Evolutionary conservation across 108 stramenopile species (phyloP).

Genomic region (Seminavis robusta): DNA sequence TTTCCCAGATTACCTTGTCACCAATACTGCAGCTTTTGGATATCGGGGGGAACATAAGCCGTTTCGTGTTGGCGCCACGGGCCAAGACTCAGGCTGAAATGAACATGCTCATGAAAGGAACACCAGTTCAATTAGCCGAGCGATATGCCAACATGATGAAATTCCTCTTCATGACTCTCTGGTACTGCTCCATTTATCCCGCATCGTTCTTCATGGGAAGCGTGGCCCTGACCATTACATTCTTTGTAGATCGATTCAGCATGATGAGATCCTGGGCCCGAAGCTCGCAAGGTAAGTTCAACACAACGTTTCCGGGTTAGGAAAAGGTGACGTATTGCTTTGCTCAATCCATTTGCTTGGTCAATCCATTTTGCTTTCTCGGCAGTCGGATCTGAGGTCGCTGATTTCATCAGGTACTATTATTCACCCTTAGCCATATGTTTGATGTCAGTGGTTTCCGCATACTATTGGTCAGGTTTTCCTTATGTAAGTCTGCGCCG

Average conservation of each 20-base stretch:
- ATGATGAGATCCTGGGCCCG: slow-evolving; percentile 11
- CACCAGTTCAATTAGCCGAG: slow-evolving; percentile 63
- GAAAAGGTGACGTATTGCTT: no score
- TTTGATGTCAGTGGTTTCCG: slow-evolving; percentile 55
- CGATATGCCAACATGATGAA: slow-evolving; percentile 36
- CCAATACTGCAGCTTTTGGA: background rate
- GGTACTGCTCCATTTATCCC: slow-evolving; percentile 74
- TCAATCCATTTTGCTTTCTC: no score
- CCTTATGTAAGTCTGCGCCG: no score
- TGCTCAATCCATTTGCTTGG: no score
- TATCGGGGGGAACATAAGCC: slow-evolving; percentile 43
- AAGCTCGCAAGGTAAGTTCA: no score
- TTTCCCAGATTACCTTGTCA: background rate
- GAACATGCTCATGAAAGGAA: slow-evolving; percentile 67
- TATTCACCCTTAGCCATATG: slow-evolving; percentile 53
- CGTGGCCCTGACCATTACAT: slow-evolving; percentile 53
- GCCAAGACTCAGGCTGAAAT: slow-evolving; percentile 70
- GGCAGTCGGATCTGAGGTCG: slow-evolving; percentile 58
- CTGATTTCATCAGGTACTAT: slow-evolving; percentile 55
- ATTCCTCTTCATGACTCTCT: slow-evolving; percentile 61
- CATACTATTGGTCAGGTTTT: slow-evolving; percentile 75
- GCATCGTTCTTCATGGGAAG: slow-evolving; percentile 62
- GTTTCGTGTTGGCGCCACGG: slow-evolving; percentile 66
- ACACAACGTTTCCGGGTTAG: no score
- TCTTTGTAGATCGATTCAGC: slow-evolving; percentile 60